phyloP scores from a whole-genome alignment of 73 alveolate genomes.

The Paramecium primaurelia region DNA sequence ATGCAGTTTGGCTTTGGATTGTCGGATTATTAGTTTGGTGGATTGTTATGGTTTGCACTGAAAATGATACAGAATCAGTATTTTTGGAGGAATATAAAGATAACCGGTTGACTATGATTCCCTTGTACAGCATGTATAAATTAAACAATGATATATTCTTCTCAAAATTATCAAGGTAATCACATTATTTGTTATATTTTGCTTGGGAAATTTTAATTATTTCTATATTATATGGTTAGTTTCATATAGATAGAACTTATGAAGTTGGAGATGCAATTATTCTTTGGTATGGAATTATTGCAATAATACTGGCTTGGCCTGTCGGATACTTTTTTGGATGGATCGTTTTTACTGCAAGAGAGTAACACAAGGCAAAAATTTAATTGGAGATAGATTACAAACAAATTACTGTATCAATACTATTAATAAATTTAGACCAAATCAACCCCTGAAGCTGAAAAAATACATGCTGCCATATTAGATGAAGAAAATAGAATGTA shows the following conservation, averaged over 20 bases:
- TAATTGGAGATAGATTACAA: background rate
- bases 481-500: constrained; percentile 43
- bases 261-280: constrained; percentile 30
- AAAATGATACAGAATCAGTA: constrained; percentile 30
- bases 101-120: constrained; percentile 11
- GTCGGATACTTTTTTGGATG: constrained; percentile 23
- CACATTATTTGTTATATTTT: background rate
- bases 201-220: constrained; percentile 23
- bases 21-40: constrained; percentile 7
- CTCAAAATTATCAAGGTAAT: constrained; percentile 16
- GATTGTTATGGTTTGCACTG: background rate
- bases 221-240: background rate
- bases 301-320: constrained; percentile 42
- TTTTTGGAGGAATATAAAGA: constrained; percentile 6
- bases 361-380: background rate
- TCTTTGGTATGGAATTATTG: constrained; percentile 32
- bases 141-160: background rate
- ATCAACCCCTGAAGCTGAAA: background rate
- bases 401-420: background rate
- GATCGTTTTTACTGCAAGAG: background rate
- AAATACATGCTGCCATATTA: background rate
- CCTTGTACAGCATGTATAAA: background rate
- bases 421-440: background rate
- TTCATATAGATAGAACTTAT: background rate
- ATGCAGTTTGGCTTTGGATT: constrained; percentile 43